Evolutionary conservation across 2,329 filamentous ascomycete species (phyloP).

Genomic region (Neurospora crassa): DNA sequence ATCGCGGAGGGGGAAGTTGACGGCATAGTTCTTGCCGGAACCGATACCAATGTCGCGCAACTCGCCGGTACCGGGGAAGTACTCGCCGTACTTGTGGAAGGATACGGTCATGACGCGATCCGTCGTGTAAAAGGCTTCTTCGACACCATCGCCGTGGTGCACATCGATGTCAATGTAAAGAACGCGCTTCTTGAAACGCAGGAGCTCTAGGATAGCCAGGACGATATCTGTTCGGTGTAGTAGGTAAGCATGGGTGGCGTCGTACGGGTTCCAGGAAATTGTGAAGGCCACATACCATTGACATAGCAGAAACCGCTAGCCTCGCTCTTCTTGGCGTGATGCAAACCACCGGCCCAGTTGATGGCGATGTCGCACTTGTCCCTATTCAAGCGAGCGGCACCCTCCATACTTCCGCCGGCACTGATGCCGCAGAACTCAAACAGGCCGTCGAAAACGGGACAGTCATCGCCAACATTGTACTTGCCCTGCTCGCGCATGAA

Average conservation of each 20-base stretch:
- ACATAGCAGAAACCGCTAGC: slow-evolving; percentile 98
- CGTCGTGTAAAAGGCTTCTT: slow-evolving; percentile 77
- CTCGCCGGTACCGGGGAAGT: slow-evolving; percentile 87
- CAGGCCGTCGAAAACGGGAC: slow-evolving; percentile 95
- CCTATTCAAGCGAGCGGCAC: slow-evolving; percentile 79
- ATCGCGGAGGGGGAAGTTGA: slow-evolving; percentile 87
- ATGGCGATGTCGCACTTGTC: slow-evolving; percentile 93
- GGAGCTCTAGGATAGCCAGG: slow-evolving; percentile 82
- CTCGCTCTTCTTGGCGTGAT: slow-evolving; percentile 95
- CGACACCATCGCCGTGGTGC: slow-evolving; percentile 77
- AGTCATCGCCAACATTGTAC: slow-evolving; percentile 95
- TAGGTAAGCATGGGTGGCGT: slow-evolving; percentile 2
- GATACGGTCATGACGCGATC: slow-evolving; percentile 87
- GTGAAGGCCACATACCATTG: slow-evolving; percentile 56
- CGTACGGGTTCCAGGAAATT: neutral
- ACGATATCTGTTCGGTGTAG: slow-evolving; percentile 64
- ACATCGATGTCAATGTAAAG: slow-evolving; percentile 93
- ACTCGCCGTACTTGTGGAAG: slow-evolving; percentile 93
- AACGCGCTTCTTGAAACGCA: slow-evolving; percentile 87
- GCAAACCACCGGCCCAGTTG: slow-evolving; percentile 95
- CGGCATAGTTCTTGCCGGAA: slow-evolving; percentile 76
- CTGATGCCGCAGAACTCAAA: slow-evolving; percentile 95
- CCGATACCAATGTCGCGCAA: slow-evolving; percentile 81
- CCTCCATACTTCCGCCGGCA: slow-evolving; percentile 87
- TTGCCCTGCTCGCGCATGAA: slow-evolving; percentile 85